phyloP scores from a whole-genome alignment of 225 moss, liverwort and hornwort genomes.

The Pseudoscleropodium purum region DNA sequence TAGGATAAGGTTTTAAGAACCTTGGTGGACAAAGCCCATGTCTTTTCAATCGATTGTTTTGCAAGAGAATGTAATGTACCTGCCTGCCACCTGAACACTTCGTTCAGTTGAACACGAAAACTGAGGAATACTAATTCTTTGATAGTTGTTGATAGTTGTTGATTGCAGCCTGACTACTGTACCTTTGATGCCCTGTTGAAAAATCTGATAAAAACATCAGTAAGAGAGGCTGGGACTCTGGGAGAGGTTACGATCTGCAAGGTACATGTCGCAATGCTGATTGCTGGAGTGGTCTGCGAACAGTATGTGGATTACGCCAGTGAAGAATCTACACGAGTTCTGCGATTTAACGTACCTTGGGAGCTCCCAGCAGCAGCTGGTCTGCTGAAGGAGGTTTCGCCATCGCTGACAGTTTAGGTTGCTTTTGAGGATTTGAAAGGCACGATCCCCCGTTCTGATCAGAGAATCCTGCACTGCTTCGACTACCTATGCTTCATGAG shows the following conservation, averaged over 20 bases:
- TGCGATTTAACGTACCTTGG: not conserved
- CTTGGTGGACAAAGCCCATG: not conserved
- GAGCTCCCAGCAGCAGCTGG: too few species aligned
- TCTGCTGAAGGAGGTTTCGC: not conserved
- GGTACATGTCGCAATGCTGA: not conserved
- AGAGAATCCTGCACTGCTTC: not conserved
- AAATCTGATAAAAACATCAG: not conserved
- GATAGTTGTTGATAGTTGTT: not conserved
- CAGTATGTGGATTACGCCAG: conserved; percentile 55
- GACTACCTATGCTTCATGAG: not conserved
- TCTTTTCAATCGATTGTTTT: not conserved
- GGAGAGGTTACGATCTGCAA: not conserved
- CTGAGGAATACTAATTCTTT: not conserved
- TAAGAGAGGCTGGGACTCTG: not conserved
- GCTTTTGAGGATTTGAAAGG: conserved; percentile 56
- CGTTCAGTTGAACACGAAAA: not conserved
- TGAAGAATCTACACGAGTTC: conserved; percentile 40
- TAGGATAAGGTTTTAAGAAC: not conserved
- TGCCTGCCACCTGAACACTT: not conserved
- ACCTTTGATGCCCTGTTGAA: too few species aligned
- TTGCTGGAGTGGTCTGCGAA: not conserved
- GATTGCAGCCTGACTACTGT: not conserved
- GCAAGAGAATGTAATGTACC: not conserved
- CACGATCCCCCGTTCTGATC: not conserved
- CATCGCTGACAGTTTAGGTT: not conserved